Evolutionary conservation across 345 rosid genomes (phyloP).

Genomic region (Eucalyptus sideroxylon): DNA sequence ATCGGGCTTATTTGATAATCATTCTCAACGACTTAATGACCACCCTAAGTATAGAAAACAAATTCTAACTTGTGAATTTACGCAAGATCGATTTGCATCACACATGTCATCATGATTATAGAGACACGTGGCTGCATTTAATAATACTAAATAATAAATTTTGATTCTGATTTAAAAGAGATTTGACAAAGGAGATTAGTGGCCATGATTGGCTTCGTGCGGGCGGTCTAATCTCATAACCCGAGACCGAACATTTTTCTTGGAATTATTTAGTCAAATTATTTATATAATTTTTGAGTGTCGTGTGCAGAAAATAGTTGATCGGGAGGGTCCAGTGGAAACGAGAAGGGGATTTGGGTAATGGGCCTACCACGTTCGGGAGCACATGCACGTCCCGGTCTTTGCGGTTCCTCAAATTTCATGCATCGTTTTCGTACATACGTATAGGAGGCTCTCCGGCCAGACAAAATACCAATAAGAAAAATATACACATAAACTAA

Average conservation of each 20-base stretch:
- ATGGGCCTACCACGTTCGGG: slow-evolving; percentile 39
- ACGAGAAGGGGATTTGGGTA: background rate
- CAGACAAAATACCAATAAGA: background rate
- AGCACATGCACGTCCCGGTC: slow-evolving; percentile 40
- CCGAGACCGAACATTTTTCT: background rate
- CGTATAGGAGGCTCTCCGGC: background rate
- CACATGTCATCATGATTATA: background rate
- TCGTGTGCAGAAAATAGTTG: background rate
- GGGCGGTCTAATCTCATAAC: background rate
- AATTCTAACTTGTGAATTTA: background rate
- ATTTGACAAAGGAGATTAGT: background rate
- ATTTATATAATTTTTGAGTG: background rate
- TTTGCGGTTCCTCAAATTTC: slow-evolving; percentile 5
- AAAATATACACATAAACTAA: background rate
- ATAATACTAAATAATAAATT: background rate
- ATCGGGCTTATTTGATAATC: background rate
- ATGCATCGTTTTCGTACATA: slow-evolving; percentile 11
- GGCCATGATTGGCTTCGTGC: background rate
- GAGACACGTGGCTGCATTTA: background rate
- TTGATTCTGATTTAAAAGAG: background rate
- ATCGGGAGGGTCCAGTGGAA: background rate
- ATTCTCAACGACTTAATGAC: background rate
- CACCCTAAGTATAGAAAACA: background rate
- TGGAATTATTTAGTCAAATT: background rate
- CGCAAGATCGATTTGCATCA: background rate